Evolutionary conservation across 2,329 filamentous ascomycete species (phyloP).

Genomic region (Sarocladiaceae sp.): DNA sequence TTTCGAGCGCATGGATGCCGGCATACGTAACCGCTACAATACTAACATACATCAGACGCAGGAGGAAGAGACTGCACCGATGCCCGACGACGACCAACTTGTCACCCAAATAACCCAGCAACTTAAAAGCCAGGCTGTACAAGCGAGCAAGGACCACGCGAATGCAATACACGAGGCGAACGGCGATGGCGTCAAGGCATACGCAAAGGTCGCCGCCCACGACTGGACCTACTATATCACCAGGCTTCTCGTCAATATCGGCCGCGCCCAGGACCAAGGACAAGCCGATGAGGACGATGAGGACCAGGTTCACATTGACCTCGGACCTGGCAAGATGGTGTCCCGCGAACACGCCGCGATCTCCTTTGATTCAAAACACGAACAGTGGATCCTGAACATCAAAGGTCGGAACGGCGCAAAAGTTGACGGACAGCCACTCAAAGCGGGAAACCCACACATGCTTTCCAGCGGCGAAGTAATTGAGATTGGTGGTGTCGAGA

Average conservation of each 20-base stretch:
- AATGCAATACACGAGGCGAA: slow-evolving; percentile 59
- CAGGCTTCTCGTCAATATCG: slow-evolving; percentile 68
- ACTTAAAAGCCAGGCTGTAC: slow-evolving; percentile 42
- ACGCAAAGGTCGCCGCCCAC: slow-evolving; percentile 73
- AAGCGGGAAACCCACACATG: slow-evolving; percentile 42
- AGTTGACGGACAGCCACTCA: slow-evolving; percentile 67
- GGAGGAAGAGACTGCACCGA: slow-evolving; percentile 29
- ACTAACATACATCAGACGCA: slow-evolving; percentile 24
- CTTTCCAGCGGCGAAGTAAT: slow-evolving; percentile 85
- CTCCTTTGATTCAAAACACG: slow-evolving; percentile 60
- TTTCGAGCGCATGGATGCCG: slow-evolving; percentile 2
- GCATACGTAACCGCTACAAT: background rate
- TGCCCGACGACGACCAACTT: slow-evolving; percentile 48
- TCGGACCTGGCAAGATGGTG: slow-evolving; percentile 77
- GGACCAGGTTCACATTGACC: slow-evolving; percentile 71
- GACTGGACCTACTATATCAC: slow-evolving; percentile 84
- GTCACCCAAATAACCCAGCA: slow-evolving; percentile 50
- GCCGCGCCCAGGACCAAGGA: slow-evolving; percentile 54
- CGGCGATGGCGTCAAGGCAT: slow-evolving; percentile 61
- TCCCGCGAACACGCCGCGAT: slow-evolving; percentile 73
- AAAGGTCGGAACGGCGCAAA: slow-evolving; percentile 89
- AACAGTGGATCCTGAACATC: slow-evolving; percentile 77
- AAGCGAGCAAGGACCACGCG: slow-evolving; percentile 56
- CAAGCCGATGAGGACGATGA: slow-evolving; percentile 37
- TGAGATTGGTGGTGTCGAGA: slow-evolving; percentile 87